Evolutionary conservation across 1,284 basidiomycete species (phyloP), one percentile per base, ranked within the genome.

Genomic region (Jaminaea rosea): DNA sequence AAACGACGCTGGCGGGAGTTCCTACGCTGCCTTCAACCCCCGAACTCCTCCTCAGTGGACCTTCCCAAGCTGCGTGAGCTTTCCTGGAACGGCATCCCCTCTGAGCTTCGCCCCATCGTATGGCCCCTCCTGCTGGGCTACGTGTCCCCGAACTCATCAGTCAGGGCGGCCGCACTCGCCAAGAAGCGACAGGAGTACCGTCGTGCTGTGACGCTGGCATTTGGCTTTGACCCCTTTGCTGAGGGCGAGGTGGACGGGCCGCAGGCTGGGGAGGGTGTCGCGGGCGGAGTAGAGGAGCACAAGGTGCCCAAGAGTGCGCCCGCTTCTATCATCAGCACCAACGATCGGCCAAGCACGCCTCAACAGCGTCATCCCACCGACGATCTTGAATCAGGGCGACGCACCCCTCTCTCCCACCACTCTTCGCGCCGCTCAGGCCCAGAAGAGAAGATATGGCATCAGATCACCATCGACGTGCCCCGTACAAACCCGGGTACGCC

Each of bases 1-100:
- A 52, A 57, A 8, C 47, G 64, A 42, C 57, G 62, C 11, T 47
- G 62, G 13, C 59, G 63, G 53, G 60, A 61, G 26, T 56, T 69
- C n/a, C 53, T 59, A 44, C 42, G 47, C 28, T 69, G 67, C 31
- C 57, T 69, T 2, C 52, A 47, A 44, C 34, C 39, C 19, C 19
- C 28, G n/a, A 7, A 21, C 8, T 7, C 37, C n/a, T 11, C 21
- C n/a, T 28, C 37, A 13, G 63, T 71, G 48, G 60, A 67, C 46
- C 53, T 70, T 26, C 86, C 82, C 19, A 85, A 88, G 72, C 79
- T 98, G 55, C 81, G 90, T 42, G 87, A 88, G 63, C 80, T 96
- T 27, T 85, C 91, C n/a, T 99, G 93, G 93, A 86, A 86, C 46
- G 94, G 94, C 15, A 85, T 97, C 17, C 93, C 94, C 1, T 74